A percentile compares a stretch with the other conserved stretches of the same genome.
Evolutionary conservation across 768 basidiomycete species (phyloP).

Genomic region (Pisolithus tinctorius): DNA sequence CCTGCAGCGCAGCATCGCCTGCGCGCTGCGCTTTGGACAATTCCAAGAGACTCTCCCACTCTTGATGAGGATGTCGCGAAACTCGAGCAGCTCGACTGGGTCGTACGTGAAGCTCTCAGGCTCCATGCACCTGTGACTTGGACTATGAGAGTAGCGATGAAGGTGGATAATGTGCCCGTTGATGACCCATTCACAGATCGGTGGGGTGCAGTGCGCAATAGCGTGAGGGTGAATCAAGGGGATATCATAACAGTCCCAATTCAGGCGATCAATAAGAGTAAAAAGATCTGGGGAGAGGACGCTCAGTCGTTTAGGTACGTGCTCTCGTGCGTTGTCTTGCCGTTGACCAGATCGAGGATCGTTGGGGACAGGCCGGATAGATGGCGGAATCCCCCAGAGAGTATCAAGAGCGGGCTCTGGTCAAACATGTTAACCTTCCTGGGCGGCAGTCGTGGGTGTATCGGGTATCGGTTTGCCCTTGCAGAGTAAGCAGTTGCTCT

Average conservation of each 20-base stretch:
- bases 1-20: constrained; percentile 41
- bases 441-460: constrained; percentile 53
- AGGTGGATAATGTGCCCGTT: constrained; percentile 49
- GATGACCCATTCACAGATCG: constrained; percentile 26
- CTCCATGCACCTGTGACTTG: constrained; percentile 51
- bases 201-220: constrained; percentile 23
- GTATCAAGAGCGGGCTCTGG: constrained; percentile 40
- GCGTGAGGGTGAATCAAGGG: constrained; percentile 37
- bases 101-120: constrained; percentile 52
- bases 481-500: constrained; percentile 42
- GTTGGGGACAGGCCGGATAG: constrained; percentile 41
- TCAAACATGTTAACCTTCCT: constrained; percentile 51
- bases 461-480: constrained; percentile 56
- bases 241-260: constrained; percentile 58
- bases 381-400: constrained; percentile 37
- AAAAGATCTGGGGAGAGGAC: constrained; percentile 57
- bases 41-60: constrained; percentile 13
- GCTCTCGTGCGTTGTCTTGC: constrained; percentile 3
- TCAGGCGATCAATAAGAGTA: constrained; percentile 50
- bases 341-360: constrained; percentile 18
- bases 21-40: constrained; percentile 36
- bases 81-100: constrained; percentile 55
- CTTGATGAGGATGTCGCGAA: constrained; percentile 27
- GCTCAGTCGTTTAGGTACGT: constrained; percentile 52
- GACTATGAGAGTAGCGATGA: constrained; percentile 48